Evolutionary conservation across 208 protist species (phyloP).

Genomic region (Endotrypanum monterogeii): DNA sequence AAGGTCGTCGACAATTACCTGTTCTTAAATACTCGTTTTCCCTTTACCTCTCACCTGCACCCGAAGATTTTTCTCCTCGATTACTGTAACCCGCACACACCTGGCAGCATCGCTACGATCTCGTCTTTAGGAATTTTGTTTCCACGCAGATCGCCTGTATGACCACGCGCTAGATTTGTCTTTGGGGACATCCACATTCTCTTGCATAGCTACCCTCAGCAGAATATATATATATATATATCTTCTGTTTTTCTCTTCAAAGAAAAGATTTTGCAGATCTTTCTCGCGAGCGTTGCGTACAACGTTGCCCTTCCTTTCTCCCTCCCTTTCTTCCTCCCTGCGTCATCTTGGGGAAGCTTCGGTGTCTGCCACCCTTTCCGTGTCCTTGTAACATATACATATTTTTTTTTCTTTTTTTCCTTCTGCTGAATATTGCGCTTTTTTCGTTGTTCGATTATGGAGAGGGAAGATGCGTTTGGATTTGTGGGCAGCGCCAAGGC

Average conservation of each 20-base stretch:
- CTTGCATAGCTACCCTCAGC: not conserved
- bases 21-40: not conserved
- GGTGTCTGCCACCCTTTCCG: no score
- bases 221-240: not conserved
- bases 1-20: not conserved
- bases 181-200: not conserved
- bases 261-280: not conserved
- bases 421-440: not conserved
- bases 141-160: not conserved
- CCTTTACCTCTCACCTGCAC: not conserved
- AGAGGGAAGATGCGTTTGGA: constrained; percentile 13
- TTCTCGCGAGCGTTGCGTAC: no score
- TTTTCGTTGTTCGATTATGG: not conserved
- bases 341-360: no score
- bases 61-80: no score
- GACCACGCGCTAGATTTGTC: not conserved
- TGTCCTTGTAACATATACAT: not conserved
- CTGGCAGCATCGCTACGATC: not conserved
- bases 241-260: not conserved
- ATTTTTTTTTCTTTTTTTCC: not conserved
- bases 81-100: not conserved
- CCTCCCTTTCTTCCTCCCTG: not conserved
- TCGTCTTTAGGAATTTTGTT: not conserved
- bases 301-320: not conserved
- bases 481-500: not conserved